A percentile compares a stretch with the other conserved stretches of the same genome.
These are phyloP conservation scores for Handroanthus guayacan DNA, from an alignment of 257 asterid species.

Conservation along the genomic window DNA sequence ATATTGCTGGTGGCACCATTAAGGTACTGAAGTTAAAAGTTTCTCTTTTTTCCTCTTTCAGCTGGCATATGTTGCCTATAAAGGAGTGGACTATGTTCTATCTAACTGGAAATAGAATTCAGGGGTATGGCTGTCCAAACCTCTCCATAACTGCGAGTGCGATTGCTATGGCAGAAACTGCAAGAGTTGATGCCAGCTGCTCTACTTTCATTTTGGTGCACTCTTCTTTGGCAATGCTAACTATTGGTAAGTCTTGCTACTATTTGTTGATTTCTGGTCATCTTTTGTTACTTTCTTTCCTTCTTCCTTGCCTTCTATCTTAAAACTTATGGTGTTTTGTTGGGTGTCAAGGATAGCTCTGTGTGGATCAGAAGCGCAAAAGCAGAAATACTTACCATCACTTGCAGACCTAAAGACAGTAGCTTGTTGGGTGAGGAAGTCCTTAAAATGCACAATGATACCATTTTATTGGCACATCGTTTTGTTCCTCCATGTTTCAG, in stretches of 20 bases:
- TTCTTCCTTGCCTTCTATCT: background rate
- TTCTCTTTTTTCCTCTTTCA: background rate
- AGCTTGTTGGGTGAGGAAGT: constrained; percentile 86
- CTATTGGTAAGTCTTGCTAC: constrained; percentile 64
- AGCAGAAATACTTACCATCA: constrained; percentile 86
- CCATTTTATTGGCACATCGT: constrained; percentile 9
- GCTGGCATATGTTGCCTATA: background rate
- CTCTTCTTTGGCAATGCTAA: constrained; percentile 89
- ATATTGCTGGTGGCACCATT: constrained; percentile 83
- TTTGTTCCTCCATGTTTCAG: constrained; percentile 4
- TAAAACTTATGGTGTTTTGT: constrained; percentile 26
- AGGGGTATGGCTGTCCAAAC: constrained; percentile 97
- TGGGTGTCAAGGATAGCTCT: constrained; percentile 61
- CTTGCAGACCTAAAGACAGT: constrained; percentile 75
- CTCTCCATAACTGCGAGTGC: constrained; percentile 87
- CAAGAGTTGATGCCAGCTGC: constrained; percentile 98
- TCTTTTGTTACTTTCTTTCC: background rate
- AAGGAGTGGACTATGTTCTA: background rate
- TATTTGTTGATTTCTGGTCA: constrained; percentile 18
- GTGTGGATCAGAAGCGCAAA: constrained; percentile 92
- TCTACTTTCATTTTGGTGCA: constrained; percentile 91
- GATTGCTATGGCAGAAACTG: constrained; percentile 74
- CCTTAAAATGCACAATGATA: constrained; percentile 13
- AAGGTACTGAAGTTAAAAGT: constrained; percentile 53
- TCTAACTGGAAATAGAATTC: constrained; percentile 36